phyloP scores from a whole-genome alignment of 306 rosid genomes.

The Acmispon strigosus region DNA sequence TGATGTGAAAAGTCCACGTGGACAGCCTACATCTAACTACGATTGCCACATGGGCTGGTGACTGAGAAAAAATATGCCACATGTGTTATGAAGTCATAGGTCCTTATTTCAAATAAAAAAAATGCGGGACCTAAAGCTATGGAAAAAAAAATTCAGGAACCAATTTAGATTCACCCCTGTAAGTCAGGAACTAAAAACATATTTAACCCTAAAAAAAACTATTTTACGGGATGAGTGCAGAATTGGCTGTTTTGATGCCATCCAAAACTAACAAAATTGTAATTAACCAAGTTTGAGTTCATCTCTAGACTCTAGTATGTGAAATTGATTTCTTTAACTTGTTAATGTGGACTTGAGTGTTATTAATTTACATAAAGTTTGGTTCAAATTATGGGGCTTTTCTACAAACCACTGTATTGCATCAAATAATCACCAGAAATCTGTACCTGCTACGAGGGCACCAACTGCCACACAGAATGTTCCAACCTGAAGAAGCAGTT shows the following conservation, averaged over 20 bases:
- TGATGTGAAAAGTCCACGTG: too few relatives aligned
- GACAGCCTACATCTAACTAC: too few relatives aligned
- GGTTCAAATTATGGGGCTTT: neutral
- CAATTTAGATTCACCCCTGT: too few relatives aligned
- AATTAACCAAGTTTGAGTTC: neutral
- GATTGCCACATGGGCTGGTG: too few relatives aligned
- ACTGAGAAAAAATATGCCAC: too few relatives aligned
- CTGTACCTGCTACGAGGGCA: slow-evolving; percentile 84
- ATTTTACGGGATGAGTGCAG: neutral
- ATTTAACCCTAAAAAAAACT: too few relatives aligned
- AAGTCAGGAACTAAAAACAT: too few relatives aligned
- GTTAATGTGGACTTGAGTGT: neutral
- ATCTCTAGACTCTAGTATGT: neutral
- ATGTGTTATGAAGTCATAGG: too few relatives aligned
- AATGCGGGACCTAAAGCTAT: too few relatives aligned
- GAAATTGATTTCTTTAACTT: neutral
- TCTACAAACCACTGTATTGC: neutral
- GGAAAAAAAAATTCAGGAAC: too few relatives aligned
- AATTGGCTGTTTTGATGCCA: neutral
- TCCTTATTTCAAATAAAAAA: too few relatives aligned
- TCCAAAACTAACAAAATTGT: neutral
- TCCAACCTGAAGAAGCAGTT: slow-evolving; percentile 98
- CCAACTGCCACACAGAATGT: slow-evolving; percentile 88
- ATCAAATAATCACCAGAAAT: neutral
- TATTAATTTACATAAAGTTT: neutral